Conservation (phyloP, 768 basidiomycete species). For the Sutorius australiensis region DNA sequence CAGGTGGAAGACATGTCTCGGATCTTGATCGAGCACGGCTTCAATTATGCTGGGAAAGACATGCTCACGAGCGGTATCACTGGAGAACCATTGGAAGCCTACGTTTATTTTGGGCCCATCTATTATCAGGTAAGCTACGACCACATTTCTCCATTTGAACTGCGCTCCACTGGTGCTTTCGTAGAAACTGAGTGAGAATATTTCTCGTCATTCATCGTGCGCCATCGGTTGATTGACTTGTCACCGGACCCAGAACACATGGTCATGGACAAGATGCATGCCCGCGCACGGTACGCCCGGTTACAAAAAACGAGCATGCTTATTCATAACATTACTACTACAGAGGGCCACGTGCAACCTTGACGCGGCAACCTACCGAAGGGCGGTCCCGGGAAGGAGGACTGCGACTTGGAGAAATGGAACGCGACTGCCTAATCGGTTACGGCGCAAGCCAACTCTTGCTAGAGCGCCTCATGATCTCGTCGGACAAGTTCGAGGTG, state of each 20-base stretch:
- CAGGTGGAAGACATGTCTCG: conserved; percentile 98
- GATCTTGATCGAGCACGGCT: conserved; percentile 91
- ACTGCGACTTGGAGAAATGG: conserved; percentile 97
- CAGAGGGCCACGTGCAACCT: conserved; percentile 92
- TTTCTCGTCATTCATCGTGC: background rate
- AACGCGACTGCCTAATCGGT: conserved; percentile 96
- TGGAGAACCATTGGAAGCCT: conserved; percentile 92
- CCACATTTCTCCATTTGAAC: conserved; percentile 2
- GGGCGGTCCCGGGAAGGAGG: conserved; percentile 98
- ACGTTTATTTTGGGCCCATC: conserved; percentile 98
- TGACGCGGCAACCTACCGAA: conserved; percentile 97
- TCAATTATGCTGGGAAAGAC: conserved; percentile 98
- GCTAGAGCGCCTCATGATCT: conserved; percentile 97
- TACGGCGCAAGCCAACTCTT: conserved; percentile 97
- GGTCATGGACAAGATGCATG: conserved; percentile 99
- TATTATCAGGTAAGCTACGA: conserved; percentile 76
- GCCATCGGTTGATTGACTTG: conserved; percentile 10
- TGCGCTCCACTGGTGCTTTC: background rate
- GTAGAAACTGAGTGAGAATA: conserved; percentile 86
- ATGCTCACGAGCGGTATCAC: conserved; percentile 98
- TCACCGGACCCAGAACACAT: conserved; percentile 68
- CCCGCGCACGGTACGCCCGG: conserved; percentile 77
- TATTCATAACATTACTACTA: conserved; percentile 2
- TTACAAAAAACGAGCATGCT: conserved; percentile 9
- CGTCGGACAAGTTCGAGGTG: conserved; percentile 96